Base-by-base conservation (phyloP, 2,329 filamentous ascomycete species). In the Pestalotiopsis sp. region DNA sequence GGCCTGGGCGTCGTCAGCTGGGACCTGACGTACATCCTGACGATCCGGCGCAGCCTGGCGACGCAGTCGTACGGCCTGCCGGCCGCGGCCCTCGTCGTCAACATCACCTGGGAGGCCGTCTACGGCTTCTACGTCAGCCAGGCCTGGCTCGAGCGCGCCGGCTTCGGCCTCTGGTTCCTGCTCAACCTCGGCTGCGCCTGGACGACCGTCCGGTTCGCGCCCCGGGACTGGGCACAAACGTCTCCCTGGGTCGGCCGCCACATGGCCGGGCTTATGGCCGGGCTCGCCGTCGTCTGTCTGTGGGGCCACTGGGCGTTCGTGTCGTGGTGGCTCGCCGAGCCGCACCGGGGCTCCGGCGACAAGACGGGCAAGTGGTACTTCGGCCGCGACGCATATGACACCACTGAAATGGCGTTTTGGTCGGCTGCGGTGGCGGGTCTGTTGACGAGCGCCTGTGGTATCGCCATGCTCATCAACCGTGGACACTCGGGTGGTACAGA, bases 101-200 rank as follows among this genome's bases (percentile, higher is more conserved):
- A 88, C 69, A 80, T 87, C 41, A 82, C 81, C 1, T 87, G 86
- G 85, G 85, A 88, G 73, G 74, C 85, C 2, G 78, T 88, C 67
- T 86, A 84, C 75, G 80, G 80, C 2, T 76, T 85, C 27, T 84
- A 79, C 71, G 83, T 87, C 17, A 78, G 81, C 68, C 84, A 86
- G 69, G 75, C 78, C 4, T 72, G 75, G 1, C 72, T 85, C 11
- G 85, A 87, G 72, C 77, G 77, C 13, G 71, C 77, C 17, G 83
- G 84, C 36, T 86, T 87, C 74, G 72, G 70, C 0, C 70, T 83
- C 64, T 87, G 86, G 85, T 78, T 88, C 39, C 57, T 85, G 3
- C 79, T 88, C 17, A 85, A 88, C 75, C 69, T 84, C 13, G 80
- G 80, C 2, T 78, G 88, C 39, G 75, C 87, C 12, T 85, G 84